Evolutionary conservation across 768 basidiomycete species (phyloP), one percentile per base, ranked within the genome.

Genomic region (Solioccasus polychromus): DNA sequence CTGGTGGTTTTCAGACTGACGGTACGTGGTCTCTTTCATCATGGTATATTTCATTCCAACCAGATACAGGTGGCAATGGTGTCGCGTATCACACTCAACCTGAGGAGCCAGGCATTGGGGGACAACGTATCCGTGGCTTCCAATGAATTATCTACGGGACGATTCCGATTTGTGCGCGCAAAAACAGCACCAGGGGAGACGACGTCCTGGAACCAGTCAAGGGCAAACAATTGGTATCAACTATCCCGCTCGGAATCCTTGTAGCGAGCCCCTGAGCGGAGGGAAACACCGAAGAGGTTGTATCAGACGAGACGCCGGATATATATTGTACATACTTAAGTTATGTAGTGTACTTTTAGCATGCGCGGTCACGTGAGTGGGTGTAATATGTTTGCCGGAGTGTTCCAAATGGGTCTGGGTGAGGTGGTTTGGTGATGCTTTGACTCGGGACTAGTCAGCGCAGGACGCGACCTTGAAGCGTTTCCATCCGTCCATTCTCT

Each of bases 1-100:
- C n/a, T n/a, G n/a, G 64, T 65, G 35, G 7, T 26, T 50, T 31
- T 34, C 30, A 46, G 52, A 29, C 41, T 53, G 11, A 51, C 45
- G 20, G 45, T 64, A 34, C 17, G 61, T 35, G 19, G 36, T 19
- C 23, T 35, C 17, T 19, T 41, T 11, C 17, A 12, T n/a, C n/a
- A n/a, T n/a, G n/a, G 9, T 17, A n/a, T 19, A 31, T 31, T 30
- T 26, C 46, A 19, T 24, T 32, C 24, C 6, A 26, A 39, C 29
- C 29, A 17, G 11, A 48, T 17, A 23, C 55, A 76, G 63, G 79
- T 84, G 10, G 71, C 79, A 0, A 85, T 83, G 78, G 82, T 83
- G 74, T 83, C 80, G 3, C 74, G 83, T 8, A 83, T 85, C 39
- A 83, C 82, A 2, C 71, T 84, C 20, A 78, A 76, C 58, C 69